Evolutionary conservation across 768 basidiomycete species (phyloP).

Genomic region (Rhodotorula graminis): DNA sequence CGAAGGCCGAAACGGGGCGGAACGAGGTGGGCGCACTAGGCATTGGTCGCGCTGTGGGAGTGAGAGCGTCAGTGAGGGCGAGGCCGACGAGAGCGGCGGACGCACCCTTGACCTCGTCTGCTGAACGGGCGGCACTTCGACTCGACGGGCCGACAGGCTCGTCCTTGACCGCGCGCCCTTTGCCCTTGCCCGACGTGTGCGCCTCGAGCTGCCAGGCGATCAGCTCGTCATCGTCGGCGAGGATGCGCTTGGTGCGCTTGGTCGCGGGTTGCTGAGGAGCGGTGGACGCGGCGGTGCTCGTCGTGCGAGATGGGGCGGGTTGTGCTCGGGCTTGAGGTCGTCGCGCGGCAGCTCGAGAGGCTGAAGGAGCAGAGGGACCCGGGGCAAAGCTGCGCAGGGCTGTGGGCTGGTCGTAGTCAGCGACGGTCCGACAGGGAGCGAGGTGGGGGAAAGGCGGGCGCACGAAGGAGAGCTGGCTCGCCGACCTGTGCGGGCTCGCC

Average conservation of each 20-base stretch:
- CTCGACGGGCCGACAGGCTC: too few species aligned
- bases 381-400: neutral
- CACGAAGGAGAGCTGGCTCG: too few species aligned
- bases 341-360: too few species aligned
- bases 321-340: neutral
- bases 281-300: neutral
- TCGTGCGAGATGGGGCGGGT: neutral
- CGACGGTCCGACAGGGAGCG: too few species aligned
- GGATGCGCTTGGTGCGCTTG: constrained; percentile 8
- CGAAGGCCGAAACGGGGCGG: neutral
- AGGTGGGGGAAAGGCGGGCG: too few species aligned
- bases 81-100: neutral
- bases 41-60: too few species aligned
- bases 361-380: neutral
- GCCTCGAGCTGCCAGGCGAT: neutral
- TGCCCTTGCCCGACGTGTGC: neutral
- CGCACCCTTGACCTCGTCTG: neutral
- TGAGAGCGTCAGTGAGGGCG: too few species aligned
- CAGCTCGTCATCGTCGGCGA: neutral
- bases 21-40: neutral
- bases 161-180: too few species aligned
- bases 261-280: neutral
- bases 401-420: too few species aligned
- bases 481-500: too few species aligned
- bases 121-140: too few species aligned